Evolutionary conservation across 2,329 filamentous ascomycete genomes (phyloP).

Genomic region (Stachybotrys elegans): DNA sequence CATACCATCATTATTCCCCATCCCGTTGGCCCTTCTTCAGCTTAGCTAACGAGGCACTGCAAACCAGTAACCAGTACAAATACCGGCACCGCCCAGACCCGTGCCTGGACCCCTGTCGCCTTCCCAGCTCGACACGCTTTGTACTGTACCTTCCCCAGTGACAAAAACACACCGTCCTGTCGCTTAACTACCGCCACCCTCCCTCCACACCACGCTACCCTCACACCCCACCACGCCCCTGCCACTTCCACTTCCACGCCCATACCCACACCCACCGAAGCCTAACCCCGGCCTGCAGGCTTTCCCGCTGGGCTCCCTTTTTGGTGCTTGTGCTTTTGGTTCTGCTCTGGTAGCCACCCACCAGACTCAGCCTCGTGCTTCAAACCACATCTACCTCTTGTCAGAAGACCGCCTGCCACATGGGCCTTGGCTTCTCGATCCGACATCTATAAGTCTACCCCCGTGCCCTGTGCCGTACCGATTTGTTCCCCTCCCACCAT

Average conservation of each 20-base stretch:
- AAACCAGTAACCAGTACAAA: too few species aligned
- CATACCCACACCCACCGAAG: constrained; percentile 10
- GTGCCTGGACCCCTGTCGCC: too few species aligned
- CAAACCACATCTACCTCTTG: too few species aligned
- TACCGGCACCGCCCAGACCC: too few species aligned
- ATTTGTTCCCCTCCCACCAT: constrained; percentile 14
- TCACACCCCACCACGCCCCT: constrained; percentile 2
- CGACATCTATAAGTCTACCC: constrained; percentile 14
- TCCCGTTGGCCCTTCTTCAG: too few species aligned
- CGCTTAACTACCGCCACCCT: background rate
- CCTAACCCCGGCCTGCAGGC: constrained; percentile 4
- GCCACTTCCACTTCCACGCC: too few species aligned
- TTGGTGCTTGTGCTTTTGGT: too few species aligned
- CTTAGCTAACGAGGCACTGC: too few species aligned
- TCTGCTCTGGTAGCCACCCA: too few species aligned
- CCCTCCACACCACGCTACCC: constrained; percentile 4
- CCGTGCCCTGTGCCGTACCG: constrained; percentile 5
- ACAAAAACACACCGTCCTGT: constrained; percentile 6
- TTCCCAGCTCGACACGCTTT: too few species aligned
- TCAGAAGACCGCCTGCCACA: constrained; percentile 18
- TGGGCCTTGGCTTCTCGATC: constrained; percentile 18
- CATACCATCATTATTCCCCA: too few species aligned
- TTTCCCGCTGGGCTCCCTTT: constrained; percentile 9
- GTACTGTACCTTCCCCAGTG: too few species aligned
- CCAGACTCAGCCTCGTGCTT: constrained; percentile 36